Evolutionary conservation across 2,329 filamentous ascomycete species (phyloP).

Genomic region (Cercospora sp.): DNA sequence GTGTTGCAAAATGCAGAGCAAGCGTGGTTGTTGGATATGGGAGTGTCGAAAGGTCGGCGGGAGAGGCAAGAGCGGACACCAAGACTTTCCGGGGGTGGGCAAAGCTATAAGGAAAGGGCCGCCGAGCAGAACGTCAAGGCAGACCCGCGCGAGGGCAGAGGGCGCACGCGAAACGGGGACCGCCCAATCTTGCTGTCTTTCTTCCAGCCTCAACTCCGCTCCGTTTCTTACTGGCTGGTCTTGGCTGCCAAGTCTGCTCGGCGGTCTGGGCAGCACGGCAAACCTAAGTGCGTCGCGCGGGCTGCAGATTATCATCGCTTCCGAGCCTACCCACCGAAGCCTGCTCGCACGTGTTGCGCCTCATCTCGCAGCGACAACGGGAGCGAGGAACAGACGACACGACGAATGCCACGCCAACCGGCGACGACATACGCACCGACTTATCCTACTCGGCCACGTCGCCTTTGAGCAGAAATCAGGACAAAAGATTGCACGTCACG

Average conservation of each 20-base stretch:
- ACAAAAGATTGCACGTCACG: neutral
- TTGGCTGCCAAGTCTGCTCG: conserved; percentile 8
- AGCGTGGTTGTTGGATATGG: neutral
- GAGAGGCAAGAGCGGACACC: conserved; percentile 10
- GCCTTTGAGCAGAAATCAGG: neutral
- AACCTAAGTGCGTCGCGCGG: neutral
- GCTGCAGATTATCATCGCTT: conserved; percentile 6
- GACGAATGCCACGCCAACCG: neutral
- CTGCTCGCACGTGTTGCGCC: neutral
- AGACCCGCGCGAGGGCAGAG: neutral
- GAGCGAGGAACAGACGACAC: neutral
- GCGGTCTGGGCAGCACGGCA: neutral
- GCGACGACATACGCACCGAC: neutral
- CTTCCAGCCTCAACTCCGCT: conserved; percentile 5
- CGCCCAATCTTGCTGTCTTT: conserved; percentile 5
- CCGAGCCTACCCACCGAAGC: neutral
- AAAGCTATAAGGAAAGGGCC: conserved; percentile 10
- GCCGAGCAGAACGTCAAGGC: neutral
- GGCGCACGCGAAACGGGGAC: conserved; percentile 8
- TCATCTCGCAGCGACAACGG: neutral
- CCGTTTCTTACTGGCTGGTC: neutral
- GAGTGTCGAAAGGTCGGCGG: neutral
- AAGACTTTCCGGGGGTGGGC: conserved; percentile 10
- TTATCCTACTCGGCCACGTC: neutral
- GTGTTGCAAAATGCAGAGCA: neutral